Percentiles rank a stretch among this genome's conserved stretches.
phyloP scores from a whole-genome alignment of 2,329 filamentous ascomycete species.

The Eutypa lata region DNA sequence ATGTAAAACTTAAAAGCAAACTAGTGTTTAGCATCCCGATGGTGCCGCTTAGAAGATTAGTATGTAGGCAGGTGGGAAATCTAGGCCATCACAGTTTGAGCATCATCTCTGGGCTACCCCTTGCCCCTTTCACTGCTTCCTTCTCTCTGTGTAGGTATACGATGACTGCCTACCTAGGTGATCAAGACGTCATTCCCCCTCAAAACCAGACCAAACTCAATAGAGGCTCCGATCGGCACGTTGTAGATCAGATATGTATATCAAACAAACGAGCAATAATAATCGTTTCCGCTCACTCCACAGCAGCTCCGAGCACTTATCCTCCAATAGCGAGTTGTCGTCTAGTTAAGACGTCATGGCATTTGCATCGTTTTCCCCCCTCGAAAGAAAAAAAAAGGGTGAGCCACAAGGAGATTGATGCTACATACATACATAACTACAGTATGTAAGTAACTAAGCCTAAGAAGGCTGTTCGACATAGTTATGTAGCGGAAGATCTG shows the following conservation, averaged over 20 bases:
- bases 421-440: not conserved
- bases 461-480: not conserved
- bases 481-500: not conserved
- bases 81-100: not conserved
- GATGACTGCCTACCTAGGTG: too few species aligned
- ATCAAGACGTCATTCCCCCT: not conserved
- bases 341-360: not conserved
- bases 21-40: not conserved
- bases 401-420: not conserved
- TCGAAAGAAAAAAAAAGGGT: too few species aligned
- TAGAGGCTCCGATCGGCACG: not conserved
- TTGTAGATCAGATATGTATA: not conserved
- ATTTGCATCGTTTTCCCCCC: too few species aligned
- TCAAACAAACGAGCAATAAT: not conserved
- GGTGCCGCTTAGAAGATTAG: not conserved
- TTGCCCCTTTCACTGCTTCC: too few species aligned
- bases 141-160: too few species aligned
- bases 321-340: not conserved
- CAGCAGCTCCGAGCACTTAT: not conserved
- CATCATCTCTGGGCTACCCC: not conserved
- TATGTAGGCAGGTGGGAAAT: too few species aligned
- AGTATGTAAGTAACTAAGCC: not conserved
- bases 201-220: not conserved
- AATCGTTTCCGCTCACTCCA: not conserved
- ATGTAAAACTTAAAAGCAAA: not conserved